Conservation (phyloP, 2,329 filamentous ascomycete species). For the Microcyclospora pomicola region DNA sequence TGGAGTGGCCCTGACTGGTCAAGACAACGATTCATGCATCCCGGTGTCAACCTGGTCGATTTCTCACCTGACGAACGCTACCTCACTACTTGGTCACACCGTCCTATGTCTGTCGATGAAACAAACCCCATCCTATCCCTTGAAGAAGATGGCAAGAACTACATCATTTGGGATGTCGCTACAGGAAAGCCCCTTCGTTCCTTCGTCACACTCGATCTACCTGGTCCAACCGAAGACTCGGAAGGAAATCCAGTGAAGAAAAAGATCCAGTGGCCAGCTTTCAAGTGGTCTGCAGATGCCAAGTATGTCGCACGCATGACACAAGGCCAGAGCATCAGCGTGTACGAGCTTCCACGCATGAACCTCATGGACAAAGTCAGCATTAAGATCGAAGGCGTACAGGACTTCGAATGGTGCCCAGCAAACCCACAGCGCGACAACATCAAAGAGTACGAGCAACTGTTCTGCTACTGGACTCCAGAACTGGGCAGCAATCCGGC, state of each 20-base stretch:
- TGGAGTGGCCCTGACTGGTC: slow-evolving; percentile 89
- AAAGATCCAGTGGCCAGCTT: slow-evolving; percentile 95
- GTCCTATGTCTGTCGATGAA: slow-evolving; percentile 83
- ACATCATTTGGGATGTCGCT: slow-evolving; percentile 94
- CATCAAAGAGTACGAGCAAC: slow-evolving; percentile 83
- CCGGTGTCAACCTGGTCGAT: slow-evolving; percentile 87
- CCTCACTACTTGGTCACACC: slow-evolving; percentile 90
- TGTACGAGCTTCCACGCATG: slow-evolving; percentile 84
- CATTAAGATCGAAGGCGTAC: slow-evolving; percentile 90
- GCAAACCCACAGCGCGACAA: slow-evolving; percentile 68
- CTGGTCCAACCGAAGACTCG: slow-evolving; percentile 45
- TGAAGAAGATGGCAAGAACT: slow-evolving; percentile 98
- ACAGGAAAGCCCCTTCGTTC: slow-evolving; percentile 82
- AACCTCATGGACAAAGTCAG: slow-evolving; percentile 78
- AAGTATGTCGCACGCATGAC: slow-evolving; percentile 91
- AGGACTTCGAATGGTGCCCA: slow-evolving; percentile 97
- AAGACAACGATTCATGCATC: slow-evolving; percentile 84
- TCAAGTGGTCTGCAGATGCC: slow-evolving; percentile 98
- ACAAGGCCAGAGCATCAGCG: slow-evolving; percentile 74
- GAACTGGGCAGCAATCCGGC: slow-evolving; percentile 96
- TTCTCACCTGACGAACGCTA: slow-evolving; percentile 92
- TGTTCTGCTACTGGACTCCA: slow-evolving; percentile 97
- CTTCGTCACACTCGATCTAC: slow-evolving; percentile 77
- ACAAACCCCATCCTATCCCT: slow-evolving; percentile 59
- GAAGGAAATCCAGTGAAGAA: slow-evolving; percentile 60